Percentiles rank a stretch among this genome's conserved stretches.
These are phyloP conservation scores for Tremella yokohamensis DNA, from an alignment of 768 basidiomycete species.

Conservation along the genomic window DNA sequence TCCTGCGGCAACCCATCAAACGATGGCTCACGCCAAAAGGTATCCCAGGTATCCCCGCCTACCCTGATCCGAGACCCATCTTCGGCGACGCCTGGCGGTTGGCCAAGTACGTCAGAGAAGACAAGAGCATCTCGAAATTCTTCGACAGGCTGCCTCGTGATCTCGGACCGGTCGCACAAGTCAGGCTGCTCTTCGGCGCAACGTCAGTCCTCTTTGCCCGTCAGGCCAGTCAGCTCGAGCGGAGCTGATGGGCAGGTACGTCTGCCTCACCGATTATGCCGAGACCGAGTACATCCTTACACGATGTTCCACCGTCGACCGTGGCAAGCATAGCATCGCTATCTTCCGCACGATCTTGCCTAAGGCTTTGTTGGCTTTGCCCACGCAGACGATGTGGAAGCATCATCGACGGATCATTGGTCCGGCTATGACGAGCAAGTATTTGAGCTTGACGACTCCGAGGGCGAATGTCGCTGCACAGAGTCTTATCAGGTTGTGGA, in stretches of 20 bases:
- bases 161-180: conserved; percentile 33
- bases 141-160: conserved; percentile 25
- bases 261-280: conserved; percentile 31
- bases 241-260: conserved; percentile 12
- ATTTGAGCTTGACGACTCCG: conserved; percentile 33
- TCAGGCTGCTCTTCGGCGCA: conserved; percentile 25
- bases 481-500: conserved; percentile 30
- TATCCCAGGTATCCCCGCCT: conserved; percentile 30
- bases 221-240: not conserved
- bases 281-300: conserved; percentile 27
- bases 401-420: conserved; percentile 42
- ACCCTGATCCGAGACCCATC: conserved; percentile 22
- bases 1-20: no score
- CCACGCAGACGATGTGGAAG: conserved; percentile 31
- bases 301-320: conserved; percentile 29
- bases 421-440: conserved; percentile 42
- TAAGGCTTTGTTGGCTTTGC: conserved; percentile 32
- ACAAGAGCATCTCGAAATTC: conserved; percentile 3
- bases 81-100: conserved; percentile 25
- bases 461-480: conserved; percentile 21
- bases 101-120: conserved; percentile 9
- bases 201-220: conserved; percentile 19
- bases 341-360: conserved; percentile 35
- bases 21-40: conserved; percentile 20
- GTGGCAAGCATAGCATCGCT: conserved; percentile 23